Evolutionary conservation across 2,329 filamentous ascomycete species (phyloP), one percentile per base, ranked within the genome.

Genomic region (Nannizzia gypsea): DNA sequence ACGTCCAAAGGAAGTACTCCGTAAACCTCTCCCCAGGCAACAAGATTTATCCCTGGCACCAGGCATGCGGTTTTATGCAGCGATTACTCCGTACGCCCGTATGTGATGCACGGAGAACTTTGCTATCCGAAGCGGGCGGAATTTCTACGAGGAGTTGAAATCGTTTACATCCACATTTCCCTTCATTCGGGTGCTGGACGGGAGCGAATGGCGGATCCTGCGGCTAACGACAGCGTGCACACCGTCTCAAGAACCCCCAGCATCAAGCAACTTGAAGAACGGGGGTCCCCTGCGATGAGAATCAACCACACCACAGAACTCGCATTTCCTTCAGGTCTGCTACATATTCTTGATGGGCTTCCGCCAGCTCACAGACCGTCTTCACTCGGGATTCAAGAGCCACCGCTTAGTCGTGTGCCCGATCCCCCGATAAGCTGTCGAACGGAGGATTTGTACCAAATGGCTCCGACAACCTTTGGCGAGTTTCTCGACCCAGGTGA

Each of bases 401-500:
- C 6, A 15, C 44, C 6, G 24, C 48, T 20, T 9, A 54, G 13
- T 52, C 26, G 31, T 36, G 31, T 54, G 22, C 20, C 44, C 26
- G 48, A 17, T 17, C 26, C 4, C 4, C 24, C 28, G 48, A 34
- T 54, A 36, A 36, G 6, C 13, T 15, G 8, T 31, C 13, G 4
- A 54, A 54, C 48, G 48, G 48, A 54, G 48, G 44, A 17, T 54
- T 54, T 54, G 48, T 13, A 54, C 20, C 26, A 54, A 31, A 54
- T 54, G 15, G 48, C 26, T 54, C 48, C 48, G 48, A 54, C 48
- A 54, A 54, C 48, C 48, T 54, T 54, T 54, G 48, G 48, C 48
- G 48, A 34, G 31, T 54, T 34, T 13, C 17, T 34, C 11, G 26
- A 26, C 13, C n/a, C 44, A 48, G 15, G 22, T 34, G 48, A 17